Conservation (phyloP, 2,329 filamentous ascomycete species). For the Aphanoascus verrucosus region DNA sequence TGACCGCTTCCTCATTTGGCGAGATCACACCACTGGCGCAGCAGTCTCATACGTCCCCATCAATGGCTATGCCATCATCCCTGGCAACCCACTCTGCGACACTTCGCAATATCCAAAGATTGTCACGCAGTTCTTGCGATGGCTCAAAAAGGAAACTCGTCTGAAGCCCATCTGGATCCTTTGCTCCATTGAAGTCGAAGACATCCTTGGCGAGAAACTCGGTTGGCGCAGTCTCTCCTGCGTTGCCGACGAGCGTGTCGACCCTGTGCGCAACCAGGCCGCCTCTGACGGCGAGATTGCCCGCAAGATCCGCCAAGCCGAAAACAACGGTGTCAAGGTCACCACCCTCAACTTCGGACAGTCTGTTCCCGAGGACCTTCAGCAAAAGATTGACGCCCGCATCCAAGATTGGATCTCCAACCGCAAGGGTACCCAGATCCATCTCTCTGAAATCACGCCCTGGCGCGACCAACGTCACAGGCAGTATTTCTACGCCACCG, state of each 20-base stretch:
- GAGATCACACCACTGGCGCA: constrained; percentile 66
- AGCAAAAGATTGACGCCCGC: constrained; percentile 57
- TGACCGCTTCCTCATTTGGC: constrained; percentile 78
- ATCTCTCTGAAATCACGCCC: constrained; percentile 78
- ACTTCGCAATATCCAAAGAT: constrained; percentile 62
- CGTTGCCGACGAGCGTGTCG: constrained; percentile 77
- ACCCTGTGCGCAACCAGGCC: constrained; percentile 57
- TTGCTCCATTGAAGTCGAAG: constrained; percentile 66
- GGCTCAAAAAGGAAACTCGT: constrained; percentile 57
- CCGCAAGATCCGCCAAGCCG: constrained; percentile 68
- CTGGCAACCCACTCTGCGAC: constrained; percentile 81
- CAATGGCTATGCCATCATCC: constrained; percentile 69
- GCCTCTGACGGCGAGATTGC: constrained; percentile 56
- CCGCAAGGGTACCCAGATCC: constrained; percentile 77
- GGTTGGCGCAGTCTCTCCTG: constrained; percentile 85
- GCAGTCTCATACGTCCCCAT: constrained; percentile 73
- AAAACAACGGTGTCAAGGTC: constrained; percentile 75
- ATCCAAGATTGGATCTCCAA: constrained; percentile 69
- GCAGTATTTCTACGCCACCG: constrained; percentile 72
- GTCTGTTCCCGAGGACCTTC: constrained; percentile 54
- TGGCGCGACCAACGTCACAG: constrained; percentile 78
- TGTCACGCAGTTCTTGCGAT: constrained; percentile 62
- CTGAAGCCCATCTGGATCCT: constrained; percentile 84
- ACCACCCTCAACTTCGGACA: constrained; percentile 58
- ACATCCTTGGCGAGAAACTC: constrained; percentile 66